Percentiles rank a stretch among this genome's conserved stretches.
Conservation (phyloP, 1,139 yeast species). For the Candida pseudoviswanathii region DNA sequence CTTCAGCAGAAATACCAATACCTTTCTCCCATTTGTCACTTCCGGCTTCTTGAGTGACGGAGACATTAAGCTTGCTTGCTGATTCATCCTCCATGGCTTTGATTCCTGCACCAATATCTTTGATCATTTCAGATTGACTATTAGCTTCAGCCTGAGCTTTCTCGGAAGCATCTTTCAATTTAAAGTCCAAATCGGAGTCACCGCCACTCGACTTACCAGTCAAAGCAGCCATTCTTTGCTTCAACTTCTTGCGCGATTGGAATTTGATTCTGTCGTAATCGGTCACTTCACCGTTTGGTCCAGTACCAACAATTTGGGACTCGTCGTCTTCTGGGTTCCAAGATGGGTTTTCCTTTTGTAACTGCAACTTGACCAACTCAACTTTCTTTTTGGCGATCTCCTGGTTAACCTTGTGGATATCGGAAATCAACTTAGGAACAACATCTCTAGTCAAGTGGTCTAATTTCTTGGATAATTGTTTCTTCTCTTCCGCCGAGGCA, state of each 20-base stretch:
- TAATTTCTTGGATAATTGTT: conserved; percentile 50
- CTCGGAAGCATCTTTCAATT: conserved; percentile 56
- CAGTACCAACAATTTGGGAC: conserved; percentile 68
- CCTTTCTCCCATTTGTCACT: conserved; percentile 85
- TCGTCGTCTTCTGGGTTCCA: conserved; percentile 53
- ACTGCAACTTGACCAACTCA: conserved; percentile 56
- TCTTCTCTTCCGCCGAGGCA: conserved; percentile 42
- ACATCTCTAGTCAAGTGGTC: conserved; percentile 58
- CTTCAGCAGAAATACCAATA: conserved; percentile 66
- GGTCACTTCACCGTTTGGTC: conserved; percentile 81
- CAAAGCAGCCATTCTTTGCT: conserved; percentile 87
- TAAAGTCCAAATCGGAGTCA: conserved; percentile 53
- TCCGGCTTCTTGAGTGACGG: conserved; percentile 53
- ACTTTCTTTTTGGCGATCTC: conserved; percentile 70
- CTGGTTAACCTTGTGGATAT: conserved; percentile 63
- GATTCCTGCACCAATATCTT: conserved; percentile 75
- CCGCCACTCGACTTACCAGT: conserved; percentile 61
- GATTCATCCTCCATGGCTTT: conserved; percentile 70
- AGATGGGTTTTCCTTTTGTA: conserved; percentile 64
- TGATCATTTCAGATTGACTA: conserved; percentile 58
- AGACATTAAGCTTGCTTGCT: conserved; percentile 43
- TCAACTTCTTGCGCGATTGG: conserved; percentile 72
- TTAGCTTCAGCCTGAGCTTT: conserved; percentile 57
- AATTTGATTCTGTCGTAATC: conserved; percentile 81
- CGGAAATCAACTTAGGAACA: conserved; percentile 68